Base-by-base conservation (phyloP, 2,329 filamentous ascomycete genomes). In the Pestalotiopsis sp. region DNA sequence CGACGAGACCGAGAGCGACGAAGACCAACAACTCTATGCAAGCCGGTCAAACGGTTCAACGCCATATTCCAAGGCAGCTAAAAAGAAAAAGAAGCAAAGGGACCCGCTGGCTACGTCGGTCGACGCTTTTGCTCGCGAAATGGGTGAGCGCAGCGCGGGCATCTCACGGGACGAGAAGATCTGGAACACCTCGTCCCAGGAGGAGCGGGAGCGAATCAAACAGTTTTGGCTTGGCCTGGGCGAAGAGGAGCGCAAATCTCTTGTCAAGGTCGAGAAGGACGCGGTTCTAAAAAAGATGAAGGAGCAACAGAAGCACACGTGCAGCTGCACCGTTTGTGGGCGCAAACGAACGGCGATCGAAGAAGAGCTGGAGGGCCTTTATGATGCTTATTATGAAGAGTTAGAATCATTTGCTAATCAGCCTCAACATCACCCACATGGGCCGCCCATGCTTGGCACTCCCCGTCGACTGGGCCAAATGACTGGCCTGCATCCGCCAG, bases 261-360 rank as follows among this genome's bases (percentile, higher is more conserved):
- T 99, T 60, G 94, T 99, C 76, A 98, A 98, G 81, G 95, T 99
- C 38, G 96, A 99, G 81, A 99, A 99, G 82, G 95, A 99, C 80
- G 95, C 96, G 7, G 96, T 99, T 0, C 83, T 99, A 67, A 94
- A 93, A 77, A 99, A 99, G 85, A 99, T 99, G 96, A 99, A 99
- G 85, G 96, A 99, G 80, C 96, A 99, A 80, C 96, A 99, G 80
- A 98, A 98, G 81, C 94, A 98, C 79, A 98, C 95, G 2, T 99
- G 96, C 84, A 98, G 94, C 79, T 99, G 96, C 81, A 97, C 94
- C 4, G 95, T 99, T 55, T 99, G 96, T 79, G 96, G 96, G 65
- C 89, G 96, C 72, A 99, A 99, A 83, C 90, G 96, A 66, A 97
- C 92, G 13, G 96, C 96, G 52, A 99, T 99, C 73, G 96, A 99